Evolutionary conservation across 2,329 filamentous ascomycete species (phyloP), one percentile per base, ranked within the genome.

Genomic region (Alternaria brassicicola): DNA sequence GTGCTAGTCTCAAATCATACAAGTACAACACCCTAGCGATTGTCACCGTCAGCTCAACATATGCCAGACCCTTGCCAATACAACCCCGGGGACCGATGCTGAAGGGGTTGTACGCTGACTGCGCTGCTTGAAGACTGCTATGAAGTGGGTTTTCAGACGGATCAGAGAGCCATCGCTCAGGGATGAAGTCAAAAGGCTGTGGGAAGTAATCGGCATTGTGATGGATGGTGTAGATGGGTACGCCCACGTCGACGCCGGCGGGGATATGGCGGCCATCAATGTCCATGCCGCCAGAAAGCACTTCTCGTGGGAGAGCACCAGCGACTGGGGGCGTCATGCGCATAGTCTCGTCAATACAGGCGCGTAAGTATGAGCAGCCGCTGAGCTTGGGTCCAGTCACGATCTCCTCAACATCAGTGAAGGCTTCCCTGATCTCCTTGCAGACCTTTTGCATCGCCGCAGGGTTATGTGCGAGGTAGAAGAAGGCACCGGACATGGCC

Each of bases 61-160:
- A 89, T 2, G 88, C 88, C 42, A 90, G 76, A 0, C 84, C 83
- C 81, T 91, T 91, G 0, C 89, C 89, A 53, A 92, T 90, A 70
- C 89, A 92, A 2, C 88, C 88, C 10, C 89, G 79, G 0, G 88
- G 86, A 0, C 89, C 89, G 61, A 91, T 80, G 43, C 85, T 88
- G 67, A 92, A 92, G 2, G 91, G 89, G 62, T 88, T 92, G 77
- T 91, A 94, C 0, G 90, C 90, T 31, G 82, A 83, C 49, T 89
- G 84, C 2, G 89, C 88, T 10, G 69, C 67, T 8, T 66, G 26
- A 25, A 77, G 66, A 30, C 68, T 68, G 39, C 39, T 53, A 36
- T 72, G 66, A 13, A 75, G 50, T 2, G 75, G 74, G 49, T 77
- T 76, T 15, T 57, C 57, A 0, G 64, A 55, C 0, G 70, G 47